Base-by-base conservation (phyloP, 176 grass and related monocot genomes). In the Triticum urartu region DNA sequence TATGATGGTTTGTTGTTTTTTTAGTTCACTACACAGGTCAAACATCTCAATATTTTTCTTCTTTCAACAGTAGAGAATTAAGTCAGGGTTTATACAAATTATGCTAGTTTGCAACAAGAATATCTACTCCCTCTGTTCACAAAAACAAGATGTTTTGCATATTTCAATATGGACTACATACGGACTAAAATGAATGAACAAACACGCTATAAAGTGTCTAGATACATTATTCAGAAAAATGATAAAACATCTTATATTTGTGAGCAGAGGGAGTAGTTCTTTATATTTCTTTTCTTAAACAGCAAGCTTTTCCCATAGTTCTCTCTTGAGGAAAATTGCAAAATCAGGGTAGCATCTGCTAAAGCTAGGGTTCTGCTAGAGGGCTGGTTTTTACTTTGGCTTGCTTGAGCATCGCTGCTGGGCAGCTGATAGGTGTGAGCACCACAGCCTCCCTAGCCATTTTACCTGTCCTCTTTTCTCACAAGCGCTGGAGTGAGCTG, bases 11-110 rank as follows among this genome's bases (percentile, higher is more conserved):
- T 22, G 28, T 50, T 22, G 28, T 50, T 65, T 43, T 13, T 1
- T 28, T 65, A 11, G 22, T 42, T 86, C 3, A 2, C 48, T 61
- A 30, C 33, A 33, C 32, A 30, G 45, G 63, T 87, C 68, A 81
- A 85, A 50, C 30, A 87, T 87, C 28, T 43, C 9, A 5, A 35
- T 70, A 25, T 56, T 62, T 68, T 43, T 62, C 8, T 48, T 86
- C 25, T 28, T 30, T 80, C n/a, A 7, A n/a, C 24, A 35, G 66
- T 64, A 73, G 56, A 64, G n/a, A 61, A 72, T 18, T 71, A n/a
- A 61, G 48, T 21, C 38, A 63, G 47, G 68, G 1, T 47, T 47
- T 47, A 1, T 47, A 47, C 14, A 61, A 75, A 17, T 36, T 72
- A 34, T 50, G 52, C 52, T 56, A 56, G 52, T 56, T 56, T 87